These are phyloP conservation scores for Camellia sinensis DNA, from an alignment of 148 eudicot genomes.

Conservation along the genomic window DNA sequence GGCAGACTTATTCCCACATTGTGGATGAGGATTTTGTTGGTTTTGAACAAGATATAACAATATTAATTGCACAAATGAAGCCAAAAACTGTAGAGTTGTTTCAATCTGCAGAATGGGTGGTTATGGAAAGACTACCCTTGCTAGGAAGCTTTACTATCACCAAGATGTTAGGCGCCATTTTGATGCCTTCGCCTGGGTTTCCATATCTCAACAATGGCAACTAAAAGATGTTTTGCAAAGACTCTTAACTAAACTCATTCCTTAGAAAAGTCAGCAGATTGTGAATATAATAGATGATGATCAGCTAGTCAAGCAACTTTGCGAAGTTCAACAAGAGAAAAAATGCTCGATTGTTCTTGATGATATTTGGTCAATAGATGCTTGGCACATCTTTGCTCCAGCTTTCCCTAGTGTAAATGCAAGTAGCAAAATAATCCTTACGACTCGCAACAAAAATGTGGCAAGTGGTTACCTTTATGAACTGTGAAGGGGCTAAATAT, in stretches of 20 bases:
- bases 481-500: too few species aligned
- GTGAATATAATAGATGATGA: neutral
- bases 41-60: neutral
- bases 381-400: constrained; percentile 30
- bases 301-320: neutral
- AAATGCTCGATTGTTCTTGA: constrained; percentile 41
- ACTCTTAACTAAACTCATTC: neutral
- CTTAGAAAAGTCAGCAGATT: neutral
- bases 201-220: neutral
- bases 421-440: constrained; percentile 31
- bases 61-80: neutral
- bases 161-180: neutral
- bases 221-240: neutral
- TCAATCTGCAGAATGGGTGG: constrained; percentile 18
- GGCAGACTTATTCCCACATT: neutral
- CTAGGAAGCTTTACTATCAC: neutral
- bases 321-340: neutral
- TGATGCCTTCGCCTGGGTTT: constrained; percentile 13
- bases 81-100: neutral
- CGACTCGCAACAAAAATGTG: constrained; percentile 28
- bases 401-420: constrained; percentile 15
- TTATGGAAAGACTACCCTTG: neutral
- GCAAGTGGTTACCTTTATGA: neutral
- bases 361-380: constrained; percentile 33
- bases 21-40: neutral